phyloP scores from a whole-genome alignment of 2,329 filamentous ascomycete genomes.

The Pseudonectria foliicola region DNA sequence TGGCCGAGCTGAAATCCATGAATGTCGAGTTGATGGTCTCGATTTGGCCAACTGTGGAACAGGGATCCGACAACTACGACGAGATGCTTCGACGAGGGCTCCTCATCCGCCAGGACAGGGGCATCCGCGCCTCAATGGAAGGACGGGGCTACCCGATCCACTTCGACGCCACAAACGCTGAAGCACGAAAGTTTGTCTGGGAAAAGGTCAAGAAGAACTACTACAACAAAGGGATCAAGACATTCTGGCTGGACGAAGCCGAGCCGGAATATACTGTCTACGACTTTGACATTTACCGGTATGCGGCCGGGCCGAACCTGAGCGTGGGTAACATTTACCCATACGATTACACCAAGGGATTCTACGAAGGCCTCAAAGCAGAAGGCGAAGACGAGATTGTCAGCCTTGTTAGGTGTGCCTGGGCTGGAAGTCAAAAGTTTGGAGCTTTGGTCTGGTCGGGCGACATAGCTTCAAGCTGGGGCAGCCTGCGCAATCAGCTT shows the following conservation, averaged over 20 bases:
- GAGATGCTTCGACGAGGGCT: conserved; percentile 56
- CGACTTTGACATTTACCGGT: conserved; percentile 57
- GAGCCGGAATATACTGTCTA: conserved; percentile 60
- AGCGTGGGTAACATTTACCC: conserved; percentile 54
- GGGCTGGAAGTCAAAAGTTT: conserved; percentile 52
- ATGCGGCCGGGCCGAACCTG: conserved; percentile 28
- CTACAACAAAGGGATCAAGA: conserved; percentile 51
- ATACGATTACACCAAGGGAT: conserved; percentile 48
- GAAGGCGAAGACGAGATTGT: conserved; percentile 50
- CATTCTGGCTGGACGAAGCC: conserved; percentile 65
- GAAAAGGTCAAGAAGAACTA: conserved; percentile 52
- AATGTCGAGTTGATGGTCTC: conserved; percentile 62
- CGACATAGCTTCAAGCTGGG: conserved; percentile 60
- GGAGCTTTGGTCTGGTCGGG: conserved; percentile 61
- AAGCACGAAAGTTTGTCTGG: conserved; percentile 53
- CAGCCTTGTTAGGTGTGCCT: conserved; percentile 46
- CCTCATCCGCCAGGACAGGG: conserved; percentile 54
- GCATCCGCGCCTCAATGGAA: conserved; percentile 51
- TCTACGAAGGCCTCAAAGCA: conserved; percentile 50
- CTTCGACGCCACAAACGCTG: conserved; percentile 58
- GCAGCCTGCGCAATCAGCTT: conserved; percentile 51
- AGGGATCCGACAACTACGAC: conserved; percentile 48
- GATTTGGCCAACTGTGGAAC: conserved; percentile 62
- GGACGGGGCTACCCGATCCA: conserved; percentile 52
- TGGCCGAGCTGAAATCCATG: conserved; percentile 50